These are phyloP conservation scores for Magnusiomyces sp. DNA, from an alignment of 1,139 yeast species.

Conservation along the genomic window DNA sequence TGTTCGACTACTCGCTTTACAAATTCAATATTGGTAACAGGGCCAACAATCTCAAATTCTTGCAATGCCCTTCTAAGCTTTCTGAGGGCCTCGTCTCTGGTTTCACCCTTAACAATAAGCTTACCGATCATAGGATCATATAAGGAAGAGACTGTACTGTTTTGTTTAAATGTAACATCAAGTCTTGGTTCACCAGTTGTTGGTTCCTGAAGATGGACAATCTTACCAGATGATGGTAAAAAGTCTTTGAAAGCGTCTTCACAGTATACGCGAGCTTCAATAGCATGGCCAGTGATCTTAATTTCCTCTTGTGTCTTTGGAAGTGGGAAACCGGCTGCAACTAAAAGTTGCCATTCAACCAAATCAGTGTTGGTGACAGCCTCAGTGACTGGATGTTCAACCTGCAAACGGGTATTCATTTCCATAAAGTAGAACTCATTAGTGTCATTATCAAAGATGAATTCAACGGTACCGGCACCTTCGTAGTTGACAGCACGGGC, in stretches of 20 bases:
- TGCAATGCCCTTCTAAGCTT: constrained; percentile 27
- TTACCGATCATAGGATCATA: constrained; percentile 34
- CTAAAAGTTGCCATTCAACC: constrained; percentile 89
- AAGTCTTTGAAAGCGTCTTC: constrained; percentile 95
- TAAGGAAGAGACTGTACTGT: constrained; percentile 27
- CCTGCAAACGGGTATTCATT: constrained; percentile 56
- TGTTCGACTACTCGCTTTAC: constrained; percentile 26
- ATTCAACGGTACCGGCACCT: constrained; percentile 59
- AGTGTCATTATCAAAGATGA: constrained; percentile 48
- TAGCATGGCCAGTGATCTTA: constrained; percentile 27
- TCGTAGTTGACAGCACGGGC: constrained; percentile 48
- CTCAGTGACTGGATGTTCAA: constrained; percentile 60
- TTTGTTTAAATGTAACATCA: constrained; percentile 27
- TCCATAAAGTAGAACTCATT: constrained; percentile 54
- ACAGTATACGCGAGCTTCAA: constrained; percentile 42
- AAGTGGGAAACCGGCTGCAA: constrained; percentile 63
- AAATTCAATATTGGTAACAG: constrained; percentile 31
- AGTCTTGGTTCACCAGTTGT: constrained; percentile 26
- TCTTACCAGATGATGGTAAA: constrained; percentile 29
- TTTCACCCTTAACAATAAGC: constrained; percentile 28
- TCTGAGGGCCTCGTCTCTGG: constrained; percentile 28
- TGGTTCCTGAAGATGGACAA: constrained; percentile 26
- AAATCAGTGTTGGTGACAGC: constrained; percentile 89
- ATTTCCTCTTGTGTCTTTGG: constrained; percentile 30
- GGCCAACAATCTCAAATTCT: constrained; percentile 31